These are phyloP conservation scores for Aspergillus proliferans DNA, from an alignment of 2,329 filamentous ascomycete genomes.

Conservation along the genomic window DNA sequence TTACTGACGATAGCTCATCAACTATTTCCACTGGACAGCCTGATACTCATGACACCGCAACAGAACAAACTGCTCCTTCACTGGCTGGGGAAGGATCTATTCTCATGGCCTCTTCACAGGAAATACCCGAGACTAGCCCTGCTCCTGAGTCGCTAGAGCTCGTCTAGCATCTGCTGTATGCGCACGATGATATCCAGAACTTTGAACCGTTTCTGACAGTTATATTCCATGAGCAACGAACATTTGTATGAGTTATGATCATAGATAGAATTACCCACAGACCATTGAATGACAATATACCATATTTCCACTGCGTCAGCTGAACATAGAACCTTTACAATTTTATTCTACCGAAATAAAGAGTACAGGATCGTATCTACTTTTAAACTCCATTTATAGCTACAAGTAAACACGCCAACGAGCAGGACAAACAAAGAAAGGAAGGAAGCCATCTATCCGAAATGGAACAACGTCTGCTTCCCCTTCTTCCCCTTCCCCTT, in stretches of 20 bases:
- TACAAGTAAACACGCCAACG: background rate
- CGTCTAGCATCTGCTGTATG: background rate
- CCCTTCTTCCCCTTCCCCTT: slow-evolving; percentile 37
- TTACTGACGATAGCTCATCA: background rate
- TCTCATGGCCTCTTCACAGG: background rate
- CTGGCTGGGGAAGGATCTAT: background rate
- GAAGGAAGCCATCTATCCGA: slow-evolving; percentile 17
- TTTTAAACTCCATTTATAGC: background rate
- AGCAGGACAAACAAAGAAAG: slow-evolving; percentile 1
- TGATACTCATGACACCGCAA: background rate
- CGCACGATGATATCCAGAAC: background rate
- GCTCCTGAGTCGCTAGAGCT: too few species aligned
- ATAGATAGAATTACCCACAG: too few species aligned
- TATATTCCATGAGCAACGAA: too few species aligned
- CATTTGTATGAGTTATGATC: too few species aligned
- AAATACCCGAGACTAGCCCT: background rate
- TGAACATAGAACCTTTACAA: background rate
- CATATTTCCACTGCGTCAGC: too few species aligned
- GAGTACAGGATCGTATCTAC: background rate
- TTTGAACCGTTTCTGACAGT: background rate
- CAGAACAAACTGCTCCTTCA: background rate
- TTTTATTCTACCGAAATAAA: background rate
- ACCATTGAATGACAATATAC: too few species aligned
- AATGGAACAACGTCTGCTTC: slow-evolving; percentile 36
- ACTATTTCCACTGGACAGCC: background rate